Conservation (phyloP, 768 basidiomycete species). For the Holtermannia corniformis region DNA sequence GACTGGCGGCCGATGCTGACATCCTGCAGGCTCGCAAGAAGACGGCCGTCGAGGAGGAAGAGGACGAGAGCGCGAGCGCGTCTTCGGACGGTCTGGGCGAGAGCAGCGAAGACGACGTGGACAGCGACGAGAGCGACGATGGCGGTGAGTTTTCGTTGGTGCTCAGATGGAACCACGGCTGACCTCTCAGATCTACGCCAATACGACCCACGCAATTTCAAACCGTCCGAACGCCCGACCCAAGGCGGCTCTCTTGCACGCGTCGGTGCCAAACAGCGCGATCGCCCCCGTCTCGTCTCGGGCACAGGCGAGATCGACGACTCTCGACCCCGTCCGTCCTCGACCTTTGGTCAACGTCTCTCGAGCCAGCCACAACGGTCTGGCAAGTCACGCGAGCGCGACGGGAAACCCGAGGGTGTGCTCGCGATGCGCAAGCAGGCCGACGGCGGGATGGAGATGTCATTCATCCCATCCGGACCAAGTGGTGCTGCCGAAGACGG, state of each 20-base stretch:
- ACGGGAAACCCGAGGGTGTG: constrained; percentile 9
- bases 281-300: constrained; percentile 7
- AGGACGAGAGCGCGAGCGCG: constrained; percentile 66
- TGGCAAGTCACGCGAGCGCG: not conserved
- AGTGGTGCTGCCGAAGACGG: constrained; percentile 16
- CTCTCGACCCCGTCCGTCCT: constrained; percentile 7
- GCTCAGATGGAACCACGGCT: not conserved
- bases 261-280: constrained; percentile 2
- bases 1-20: not conserved
- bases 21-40: constrained; percentile 43
- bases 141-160: constrained; percentile 6
- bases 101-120: constrained; percentile 20
- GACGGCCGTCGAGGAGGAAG: constrained; percentile 81
- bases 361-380: not conserved
- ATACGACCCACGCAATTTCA: constrained; percentile 33
- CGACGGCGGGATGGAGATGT: constrained; percentile 72
- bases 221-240: constrained; percentile 5
- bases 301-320: not conserved
- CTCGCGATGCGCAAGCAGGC: constrained; percentile 30
- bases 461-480: constrained; percentile 56
- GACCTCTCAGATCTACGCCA: constrained; percentile 23
- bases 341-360: constrained; percentile 37
- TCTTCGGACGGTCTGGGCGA: constrained; percentile 37
- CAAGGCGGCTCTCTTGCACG: constrained; percentile 4
- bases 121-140: constrained; percentile 21